These are phyloP conservation scores for Penicillium canariense DNA, from an alignment of 495 filamentous ascomycete genomes.

Conservation along the genomic window DNA sequence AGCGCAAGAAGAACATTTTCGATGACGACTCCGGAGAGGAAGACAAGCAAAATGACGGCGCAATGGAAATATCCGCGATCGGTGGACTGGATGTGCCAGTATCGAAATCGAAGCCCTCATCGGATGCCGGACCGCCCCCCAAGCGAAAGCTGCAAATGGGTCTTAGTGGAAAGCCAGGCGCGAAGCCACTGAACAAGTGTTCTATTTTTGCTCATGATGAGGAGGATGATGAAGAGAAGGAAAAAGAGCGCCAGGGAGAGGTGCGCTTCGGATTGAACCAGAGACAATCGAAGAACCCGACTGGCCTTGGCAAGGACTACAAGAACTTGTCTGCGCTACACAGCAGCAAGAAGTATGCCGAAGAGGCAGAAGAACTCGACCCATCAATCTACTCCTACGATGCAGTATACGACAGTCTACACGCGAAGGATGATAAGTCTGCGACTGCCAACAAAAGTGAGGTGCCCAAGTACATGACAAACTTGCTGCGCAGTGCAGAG, in stretches of 20 bases:
- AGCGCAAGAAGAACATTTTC: conserved; percentile 51
- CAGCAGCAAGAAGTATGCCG: conserved; percentile 45
- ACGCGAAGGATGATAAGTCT: conserved; percentile 38
- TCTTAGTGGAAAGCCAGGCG: conserved; percentile 18
- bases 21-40: conserved; percentile 47
- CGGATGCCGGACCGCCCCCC: conserved; percentile 24
- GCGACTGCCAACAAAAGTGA: conserved; percentile 25
- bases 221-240: conserved; percentile 33
- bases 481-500: conserved; percentile 75
- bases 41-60: conserved; percentile 25
- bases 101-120: conserved; percentile 13
- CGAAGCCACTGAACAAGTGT: conserved; percentile 39
- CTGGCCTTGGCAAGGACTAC: conserved; percentile 28
- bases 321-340: conserved; percentile 51
- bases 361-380: conserved; percentile 47
- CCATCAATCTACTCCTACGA: conserved; percentile 59
- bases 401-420: conserved; percentile 51
- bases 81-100: conserved; percentile 36
- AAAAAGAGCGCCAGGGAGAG: conserved; percentile 17
- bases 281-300: conserved; percentile 15
- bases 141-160: conserved; percentile 39
- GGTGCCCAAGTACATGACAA: conserved; percentile 77
- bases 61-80: conserved; percentile 41
- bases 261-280: conserved; percentile 21
- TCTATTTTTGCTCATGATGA: conserved; percentile 45